phyloP scores from a whole-genome alignment of 2,329 filamentous ascomycete species.

The Fusarium sp. region DNA sequence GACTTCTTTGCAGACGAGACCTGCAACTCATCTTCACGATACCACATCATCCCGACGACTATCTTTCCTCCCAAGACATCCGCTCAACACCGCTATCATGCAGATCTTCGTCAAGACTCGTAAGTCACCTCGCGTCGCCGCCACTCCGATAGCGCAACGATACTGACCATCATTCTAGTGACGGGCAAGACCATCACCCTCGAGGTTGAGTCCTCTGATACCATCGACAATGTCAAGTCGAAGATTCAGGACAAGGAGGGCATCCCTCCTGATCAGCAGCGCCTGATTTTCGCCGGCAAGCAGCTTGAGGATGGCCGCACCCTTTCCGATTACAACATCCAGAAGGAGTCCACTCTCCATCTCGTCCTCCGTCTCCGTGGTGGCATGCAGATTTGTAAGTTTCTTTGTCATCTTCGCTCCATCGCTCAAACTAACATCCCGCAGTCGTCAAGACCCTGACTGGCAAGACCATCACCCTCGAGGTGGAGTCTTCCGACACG shows the following conservation, averaged over 20 bases:
- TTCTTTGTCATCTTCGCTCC: neutral
- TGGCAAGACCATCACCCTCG: slow-evolving; percentile 93
- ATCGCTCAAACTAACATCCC: slow-evolving; percentile 25
- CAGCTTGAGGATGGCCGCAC: slow-evolving; percentile 89
- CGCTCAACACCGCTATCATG: slow-evolving; percentile 69
- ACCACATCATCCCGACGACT: slow-evolving; percentile 21
- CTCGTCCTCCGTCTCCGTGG: slow-evolving; percentile 78
- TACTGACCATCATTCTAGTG: slow-evolving; percentile 57
- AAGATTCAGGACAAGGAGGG: slow-evolving; percentile 99
- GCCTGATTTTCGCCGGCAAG: slow-evolving; percentile 95
- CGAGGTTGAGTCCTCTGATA: slow-evolving; percentile 89
- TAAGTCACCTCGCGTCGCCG: slow-evolving; percentile 62
- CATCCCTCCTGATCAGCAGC: slow-evolving; percentile 96
- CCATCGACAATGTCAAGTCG: slow-evolving; percentile 96
- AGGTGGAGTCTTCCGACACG: slow-evolving; percentile 89
- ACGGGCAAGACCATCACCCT: slow-evolving; percentile 73
- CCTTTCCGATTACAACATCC: slow-evolving; percentile 67
- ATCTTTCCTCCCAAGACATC: slow-evolving; percentile 39
- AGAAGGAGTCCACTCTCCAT: slow-evolving; percentile 77
- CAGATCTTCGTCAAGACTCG: slow-evolving; percentile 99
- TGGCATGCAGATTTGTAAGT: slow-evolving; percentile 75
- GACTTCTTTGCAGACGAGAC: slow-evolving; percentile 22
- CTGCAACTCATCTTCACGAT: slow-evolving; percentile 12
- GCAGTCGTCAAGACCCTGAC: slow-evolving; percentile 83
- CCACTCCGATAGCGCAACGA: neutral